Evolutionary conservation across 2,329 filamentous ascomycete genomes (phyloP), one percentile per base, ranked within the genome.

Genomic region (Exserohilum rostratum): DNA sequence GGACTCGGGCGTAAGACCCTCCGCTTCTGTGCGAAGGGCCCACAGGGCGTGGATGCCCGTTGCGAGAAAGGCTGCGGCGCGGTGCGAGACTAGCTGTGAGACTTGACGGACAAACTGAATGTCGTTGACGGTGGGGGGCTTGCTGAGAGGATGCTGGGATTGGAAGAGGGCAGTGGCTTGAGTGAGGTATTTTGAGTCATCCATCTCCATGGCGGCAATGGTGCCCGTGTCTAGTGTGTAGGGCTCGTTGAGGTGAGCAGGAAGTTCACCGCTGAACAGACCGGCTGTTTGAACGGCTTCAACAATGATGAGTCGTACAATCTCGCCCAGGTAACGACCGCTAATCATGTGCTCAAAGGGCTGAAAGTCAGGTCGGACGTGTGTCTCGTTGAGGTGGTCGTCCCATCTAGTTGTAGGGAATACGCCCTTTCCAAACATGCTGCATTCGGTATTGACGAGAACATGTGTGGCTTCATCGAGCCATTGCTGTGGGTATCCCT

Each of bases 271-370:
- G 29, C 78, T 76, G 67, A 88, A 87, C 18, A 88, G 70, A 4
- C 80, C 79, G 3, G 80, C 80, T 1, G 77, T 81, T 20, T 81
- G 76, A 31, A 86, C 81, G 1, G 84, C 85, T 58, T 88, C 86
- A 6, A 85, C 72, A 7, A 87, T 76, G 50, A 88, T 82, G 25
- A 88, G 72, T 12, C 86, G 80, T 5, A 86, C 81, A 46, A 88
- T 83, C 62, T 88, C 86, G 18, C 85, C 86, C 1, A 88, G 75
- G 65, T 88, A 88, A 13, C 84, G 81, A 15, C 86, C 86, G 10
- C 84, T 85, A 58, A 85, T 81, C 74, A 87, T 81, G 64, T 87
- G 85, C 65, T 88, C 86, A 53, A 88, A 78, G 1, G 86, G 86
- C 62, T 88, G 86, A 61, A 87, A 88, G 70, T 87, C 83, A 0